A percentile compares a stretch with the other conserved stretches of the same genome.
These are phyloP conservation scores for Camelina hispida DNA, from an alignment of 345 rosid genomes.

Conservation along the genomic window DNA sequence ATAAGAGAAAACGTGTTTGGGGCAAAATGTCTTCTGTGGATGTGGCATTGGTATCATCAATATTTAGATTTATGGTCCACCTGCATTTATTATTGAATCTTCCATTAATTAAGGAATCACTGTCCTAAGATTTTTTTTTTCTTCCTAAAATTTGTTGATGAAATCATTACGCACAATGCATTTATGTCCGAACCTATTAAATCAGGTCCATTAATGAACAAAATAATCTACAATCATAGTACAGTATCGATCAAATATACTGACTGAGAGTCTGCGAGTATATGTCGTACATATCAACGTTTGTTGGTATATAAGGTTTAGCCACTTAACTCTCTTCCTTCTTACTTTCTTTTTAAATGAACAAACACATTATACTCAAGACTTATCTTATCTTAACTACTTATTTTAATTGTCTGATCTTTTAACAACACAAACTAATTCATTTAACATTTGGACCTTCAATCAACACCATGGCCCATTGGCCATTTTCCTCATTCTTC, in stretches of 20 bases:
- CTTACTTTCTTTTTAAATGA: no score
- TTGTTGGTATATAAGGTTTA: no score
- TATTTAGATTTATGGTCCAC: slow-evolving; percentile 15
- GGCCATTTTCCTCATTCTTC: no score
- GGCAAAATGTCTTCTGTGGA: slow-evolving; percentile 11
- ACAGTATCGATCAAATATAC: background rate
- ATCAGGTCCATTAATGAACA: background rate
- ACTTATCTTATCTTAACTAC: no score
- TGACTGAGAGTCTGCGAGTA: no score
- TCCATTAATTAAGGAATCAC: slow-evolving; percentile 27
- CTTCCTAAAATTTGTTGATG: background rate
- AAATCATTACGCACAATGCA: slow-evolving; percentile 6
- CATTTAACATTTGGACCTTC: no score
- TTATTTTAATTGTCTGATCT: no score
- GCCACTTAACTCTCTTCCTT: no score
- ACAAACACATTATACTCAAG: no score
- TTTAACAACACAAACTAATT: no score
- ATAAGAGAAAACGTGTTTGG: slow-evolving; percentile 18
- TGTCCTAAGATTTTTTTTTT: slow-evolving; percentile 21
- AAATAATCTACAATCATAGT: background rate
- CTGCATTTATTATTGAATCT: background rate
- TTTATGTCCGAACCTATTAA: slow-evolving; percentile 14
- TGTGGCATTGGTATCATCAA: slow-evolving; percentile 30
- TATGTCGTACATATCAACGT: no score
- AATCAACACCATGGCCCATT: no score